Evolutionary conservation across 1,284 basidiomycete genomes (phyloP).

Genomic region (Heimioporus retisporus): DNA sequence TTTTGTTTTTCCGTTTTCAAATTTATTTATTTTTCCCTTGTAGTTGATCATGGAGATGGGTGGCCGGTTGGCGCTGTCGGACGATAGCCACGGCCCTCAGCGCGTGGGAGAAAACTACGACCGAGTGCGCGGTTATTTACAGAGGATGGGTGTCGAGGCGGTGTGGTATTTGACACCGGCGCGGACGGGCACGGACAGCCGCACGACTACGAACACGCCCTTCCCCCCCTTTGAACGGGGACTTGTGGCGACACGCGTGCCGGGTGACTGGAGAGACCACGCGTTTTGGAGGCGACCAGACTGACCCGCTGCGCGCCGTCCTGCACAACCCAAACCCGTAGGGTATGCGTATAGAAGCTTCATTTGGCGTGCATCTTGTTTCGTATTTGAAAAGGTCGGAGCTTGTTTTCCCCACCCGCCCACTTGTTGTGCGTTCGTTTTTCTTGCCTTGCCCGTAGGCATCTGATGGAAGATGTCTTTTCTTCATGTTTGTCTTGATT

Average conservation of each 20-base stretch:
- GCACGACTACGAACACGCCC: too few species aligned
- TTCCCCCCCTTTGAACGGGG: constrained; percentile 47
- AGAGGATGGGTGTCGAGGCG: constrained; percentile 65
- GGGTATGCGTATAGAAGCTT: too few species aligned
- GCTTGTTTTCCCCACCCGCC: constrained; percentile 41
- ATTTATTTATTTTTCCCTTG: too few species aligned
- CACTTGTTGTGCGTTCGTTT: background rate
- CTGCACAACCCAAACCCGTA: constrained; percentile 22
- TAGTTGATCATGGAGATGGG: constrained; percentile 76
- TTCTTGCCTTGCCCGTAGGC: too few species aligned
- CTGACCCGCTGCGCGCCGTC: constrained; percentile 15
- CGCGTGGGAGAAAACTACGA: constrained; percentile 92
- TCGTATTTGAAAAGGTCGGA: constrained; percentile 40
- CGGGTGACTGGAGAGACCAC: constrained; percentile 67
- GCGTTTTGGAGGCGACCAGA: constrained; percentile 58
- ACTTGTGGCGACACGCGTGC: constrained; percentile 55
- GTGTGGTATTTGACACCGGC: constrained; percentile 72
- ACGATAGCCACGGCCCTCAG: constrained; percentile 95
- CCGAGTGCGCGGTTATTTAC: constrained; percentile 76
- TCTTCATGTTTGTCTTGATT: too few species aligned
- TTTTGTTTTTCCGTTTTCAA: constrained; percentile 3
- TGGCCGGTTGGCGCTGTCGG: constrained; percentile 90
- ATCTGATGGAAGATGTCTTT: too few species aligned
- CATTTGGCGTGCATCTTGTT: too few species aligned
- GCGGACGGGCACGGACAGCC: too few species aligned